These are phyloP conservation scores for Eucalyptus coolabah DNA, from an alignment of 345 rosid genomes.

Conservation along the genomic window DNA sequence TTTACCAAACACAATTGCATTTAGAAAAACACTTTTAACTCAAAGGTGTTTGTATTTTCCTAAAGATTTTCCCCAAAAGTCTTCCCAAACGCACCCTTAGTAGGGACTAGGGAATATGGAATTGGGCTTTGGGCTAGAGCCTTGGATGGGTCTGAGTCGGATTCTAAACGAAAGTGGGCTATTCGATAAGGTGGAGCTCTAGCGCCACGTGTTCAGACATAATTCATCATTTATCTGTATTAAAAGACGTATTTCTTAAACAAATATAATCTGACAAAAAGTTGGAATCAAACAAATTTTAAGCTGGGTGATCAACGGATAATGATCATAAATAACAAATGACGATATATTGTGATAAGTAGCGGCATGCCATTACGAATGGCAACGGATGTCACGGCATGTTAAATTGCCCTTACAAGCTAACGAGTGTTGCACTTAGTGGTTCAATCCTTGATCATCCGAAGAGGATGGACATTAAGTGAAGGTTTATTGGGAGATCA, in stretches of 20 bases:
- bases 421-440: no score
- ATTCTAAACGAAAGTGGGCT: background rate
- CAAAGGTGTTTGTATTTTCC: no score
- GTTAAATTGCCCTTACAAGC: no score
- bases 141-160: background rate
- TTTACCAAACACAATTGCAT: no score
- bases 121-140: background rate
- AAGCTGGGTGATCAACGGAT: background rate
- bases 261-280: background rate
- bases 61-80: no score
- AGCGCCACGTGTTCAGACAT: background rate
- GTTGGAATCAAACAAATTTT: background rate
- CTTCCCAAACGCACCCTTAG: no score
- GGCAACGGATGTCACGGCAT: fast-evolving
- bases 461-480: background rate
- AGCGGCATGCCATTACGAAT: fast-evolving
- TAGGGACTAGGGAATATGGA: background rate
- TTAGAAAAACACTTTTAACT: no score
- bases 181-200: background rate
- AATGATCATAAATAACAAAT: background rate
- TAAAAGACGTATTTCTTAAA: background rate
- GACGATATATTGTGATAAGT: background rate
- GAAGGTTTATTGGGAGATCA: background rate
- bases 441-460: no score
- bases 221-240: background rate